Evolutionary conservation across 2,329 filamentous ascomycete genomes (phyloP), one percentile per base, ranked within the genome.

Genomic region (Annulohypoxylon truncatum): DNA sequence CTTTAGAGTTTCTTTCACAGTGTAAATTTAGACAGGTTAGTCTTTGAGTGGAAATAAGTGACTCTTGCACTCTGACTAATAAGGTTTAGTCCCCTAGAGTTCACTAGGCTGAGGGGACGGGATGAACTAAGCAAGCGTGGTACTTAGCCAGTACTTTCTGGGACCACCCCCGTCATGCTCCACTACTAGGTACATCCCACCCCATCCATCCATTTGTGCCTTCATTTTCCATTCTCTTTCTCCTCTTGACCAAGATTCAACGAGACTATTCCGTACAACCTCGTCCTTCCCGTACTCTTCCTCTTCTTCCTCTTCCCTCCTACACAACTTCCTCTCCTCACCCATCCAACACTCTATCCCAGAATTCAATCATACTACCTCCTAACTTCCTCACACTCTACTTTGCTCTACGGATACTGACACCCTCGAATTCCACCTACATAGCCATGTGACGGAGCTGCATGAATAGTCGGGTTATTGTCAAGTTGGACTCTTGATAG

Each of bases 401-500:
- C 48, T 57, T 15, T 28, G 18, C 4, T 48, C 31, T 40, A 15
- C 24, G 28, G 10, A 47, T 10, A 13, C 44, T 67, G 52, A 33
- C 53, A 31, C 15, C 59, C 51, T 40, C 26, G 47, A 66, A 66
- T 44, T 63, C 61, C 56, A 61, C 57, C 61, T 66, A 64, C 64
- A 65, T 64, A 70, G 67, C 70, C 72, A 76, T 76, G 73, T 75
- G 59, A 76, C 72, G 61, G 69, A 72, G 70, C 73, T 73, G 73
- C 73, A 76, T 74, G 71, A 68, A 61, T 73, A 73, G 70, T 71
- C 68, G 67, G 66, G 73, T 71, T 68, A 73, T 76, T 75, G 66
- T 75, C 72, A 70, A 69, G 73, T 74, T 75, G 70, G 75, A 73
- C 75, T 76, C 64, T 65, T 66, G 56, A 74, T 67, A 74, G 75